Base-by-base conservation (phyloP, 768 basidiomycete genomes). In the Tremella mesenterica region DNA sequence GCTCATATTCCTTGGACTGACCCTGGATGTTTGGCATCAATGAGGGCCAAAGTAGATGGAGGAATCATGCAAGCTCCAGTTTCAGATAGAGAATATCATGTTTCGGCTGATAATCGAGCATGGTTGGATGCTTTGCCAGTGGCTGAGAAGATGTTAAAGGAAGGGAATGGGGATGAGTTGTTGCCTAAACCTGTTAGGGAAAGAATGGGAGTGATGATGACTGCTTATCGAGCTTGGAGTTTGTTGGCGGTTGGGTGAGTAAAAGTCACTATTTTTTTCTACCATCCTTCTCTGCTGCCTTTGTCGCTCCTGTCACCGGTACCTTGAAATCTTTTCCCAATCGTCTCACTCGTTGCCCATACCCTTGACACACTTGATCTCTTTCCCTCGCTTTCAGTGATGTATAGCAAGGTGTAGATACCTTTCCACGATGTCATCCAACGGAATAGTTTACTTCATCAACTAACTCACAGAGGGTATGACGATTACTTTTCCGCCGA, bases 401-500 rank as follows among this genome's bases (percentile, higher is more conserved):
- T 23, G 23, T 16, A 41, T 41, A 8, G 38, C 14, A 5, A 16
- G 14, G 14, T n/a, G 23, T 41, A 8, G 14, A 16, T 5, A 23
- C n/a, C 38, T 8, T 5, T n/a, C n/a, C n/a, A n/a, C n/a, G n/a
- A n/a, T n/a, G n/a, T n/a, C n/a, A n/a, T n/a, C n/a, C n/a, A n/a
- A n/a, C n/a, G n/a, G n/a, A n/a, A n/a, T n/a, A n/a, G n/a, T n/a
- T n/a, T n/a, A n/a, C n/a, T n/a, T n/a, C n/a, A n/a, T n/a, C n/a
- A 23, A 23, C 38, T 45, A 25, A 45, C n/a, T 16, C 7, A 9
- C 9, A 73, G 72, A 9, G 72, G 72, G 16, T 64, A 71, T 41
- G 72, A 73, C 52, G 72, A 73, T 46, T 71, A 65, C 50, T 73
- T 73, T 58, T 70, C 68, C n/a, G 46, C 56, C 8, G 70, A 71